phyloP scores from a whole-genome alignment of 2,329 filamentous ascomycete genomes.

The Microsporum canis region DNA sequence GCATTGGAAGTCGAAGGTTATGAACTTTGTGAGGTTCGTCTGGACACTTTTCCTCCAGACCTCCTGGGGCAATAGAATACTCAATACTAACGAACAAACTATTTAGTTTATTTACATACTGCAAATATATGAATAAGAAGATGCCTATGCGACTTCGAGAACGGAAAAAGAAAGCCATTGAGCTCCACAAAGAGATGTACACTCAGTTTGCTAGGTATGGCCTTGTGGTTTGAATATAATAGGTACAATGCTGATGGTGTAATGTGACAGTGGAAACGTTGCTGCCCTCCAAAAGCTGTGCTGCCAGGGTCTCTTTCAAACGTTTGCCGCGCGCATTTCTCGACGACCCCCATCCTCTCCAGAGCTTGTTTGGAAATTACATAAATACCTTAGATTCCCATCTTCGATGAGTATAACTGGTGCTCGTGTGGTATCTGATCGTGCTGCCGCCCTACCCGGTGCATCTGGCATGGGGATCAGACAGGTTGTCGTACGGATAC shows the following conservation, averaged over 20 bases:
- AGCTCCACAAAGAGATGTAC: constrained; percentile 39
- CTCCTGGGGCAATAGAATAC: not conserved
- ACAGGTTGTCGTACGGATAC: constrained; percentile 32
- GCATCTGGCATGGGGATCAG: constrained; percentile 28
- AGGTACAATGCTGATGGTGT: not conserved
- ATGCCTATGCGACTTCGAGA: constrained; percentile 26
- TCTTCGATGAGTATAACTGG: constrained; percentile 27
- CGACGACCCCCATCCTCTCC: constrained; percentile 22
- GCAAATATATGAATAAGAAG: constrained; percentile 24
- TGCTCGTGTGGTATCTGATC: constrained; percentile 32
- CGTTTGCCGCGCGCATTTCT: constrained; percentile 26
- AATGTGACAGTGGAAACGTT: constrained; percentile 27
- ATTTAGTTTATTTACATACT: constrained; percentile 23
- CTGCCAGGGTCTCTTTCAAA: constrained; percentile 28
- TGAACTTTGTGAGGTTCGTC: constrained; percentile 28
- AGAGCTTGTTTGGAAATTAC: constrained; percentile 27
- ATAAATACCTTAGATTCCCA: constrained; percentile 28
- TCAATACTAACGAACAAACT: not conserved
- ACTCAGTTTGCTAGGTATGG: constrained; percentile 36
- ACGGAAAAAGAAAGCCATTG: constrained; percentile 27
- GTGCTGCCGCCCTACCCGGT: constrained; percentile 32
- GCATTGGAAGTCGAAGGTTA: constrained; percentile 25
- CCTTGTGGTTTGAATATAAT: not conserved
- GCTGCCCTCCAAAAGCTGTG: constrained; percentile 26
- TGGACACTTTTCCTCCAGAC: not conserved